phyloP scores from a whole-genome alignment of 306 rosid species.

The Lathyrus sativus region DNA sequence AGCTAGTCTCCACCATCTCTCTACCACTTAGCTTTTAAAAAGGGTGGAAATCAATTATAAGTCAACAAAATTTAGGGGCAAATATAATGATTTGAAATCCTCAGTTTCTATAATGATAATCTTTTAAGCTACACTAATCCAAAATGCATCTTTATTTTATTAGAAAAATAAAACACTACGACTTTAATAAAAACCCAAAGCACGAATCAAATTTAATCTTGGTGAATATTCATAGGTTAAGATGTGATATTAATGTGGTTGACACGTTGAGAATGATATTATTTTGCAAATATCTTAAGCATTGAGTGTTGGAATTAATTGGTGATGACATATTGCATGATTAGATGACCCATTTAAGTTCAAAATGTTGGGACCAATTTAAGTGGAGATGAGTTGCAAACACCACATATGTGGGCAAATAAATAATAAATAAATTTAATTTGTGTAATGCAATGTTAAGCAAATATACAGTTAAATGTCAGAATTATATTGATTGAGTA shows the following conservation, averaged over 20 bases:
- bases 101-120: background rate
- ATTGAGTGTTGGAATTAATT: background rate
- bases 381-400: slow-evolving; percentile 23
- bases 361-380: slow-evolving; percentile 1
- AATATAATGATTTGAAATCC: background rate
- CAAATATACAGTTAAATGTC: slow-evolving; percentile 17
- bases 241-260: background rate
- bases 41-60: background rate
- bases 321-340: slow-evolving; percentile 1
- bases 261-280: background rate
- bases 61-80: background rate
- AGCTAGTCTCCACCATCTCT: too few species aligned
- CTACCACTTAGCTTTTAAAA: background rate
- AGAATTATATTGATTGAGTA: background rate
- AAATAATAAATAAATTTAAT: background rate
- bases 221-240: background rate
- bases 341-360: slow-evolving; percentile 14
- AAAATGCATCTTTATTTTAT: background rate
- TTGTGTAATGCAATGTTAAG: slow-evolving; percentile 16
- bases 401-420: background rate
- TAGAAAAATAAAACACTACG: background rate
- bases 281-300: background rate
- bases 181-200: background rate
- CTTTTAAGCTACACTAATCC: background rate
- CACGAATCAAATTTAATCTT: background rate